phyloP scores from a whole-genome alignment of 306 rosid genomes.

The Dalbergia cochinchinensis region DNA sequence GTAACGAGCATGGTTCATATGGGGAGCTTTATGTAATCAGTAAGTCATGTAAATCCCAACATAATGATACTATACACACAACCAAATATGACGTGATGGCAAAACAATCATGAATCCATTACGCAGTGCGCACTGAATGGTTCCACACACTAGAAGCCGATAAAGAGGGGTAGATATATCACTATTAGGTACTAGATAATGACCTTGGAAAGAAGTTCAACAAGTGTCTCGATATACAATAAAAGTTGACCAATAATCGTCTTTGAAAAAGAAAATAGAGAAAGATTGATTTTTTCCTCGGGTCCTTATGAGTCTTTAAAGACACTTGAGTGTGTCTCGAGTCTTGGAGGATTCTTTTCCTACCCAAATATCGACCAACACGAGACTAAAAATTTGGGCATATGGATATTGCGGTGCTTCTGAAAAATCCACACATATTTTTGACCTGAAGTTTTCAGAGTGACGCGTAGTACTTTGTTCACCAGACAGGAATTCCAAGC shows the following conservation, averaged over 20 bases:
- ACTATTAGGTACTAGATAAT: neutral
- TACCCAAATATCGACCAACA: slow-evolving; percentile 6
- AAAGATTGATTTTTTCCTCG: neutral
- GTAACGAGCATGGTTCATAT: neutral
- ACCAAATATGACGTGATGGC: slow-evolving; percentile 22
- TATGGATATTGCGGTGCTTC: neutral
- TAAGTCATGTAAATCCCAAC: slow-evolving; percentile 5
- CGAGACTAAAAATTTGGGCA: neutral
- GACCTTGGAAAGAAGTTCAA: slow-evolving; percentile 31
- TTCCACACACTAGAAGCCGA: slow-evolving; percentile 18
- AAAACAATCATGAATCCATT: slow-evolving; percentile 18
- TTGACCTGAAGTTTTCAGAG: neutral
- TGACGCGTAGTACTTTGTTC: neutral
- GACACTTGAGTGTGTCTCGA: neutral
- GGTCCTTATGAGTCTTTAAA: neutral
- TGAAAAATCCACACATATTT: slow-evolving; percentile 17
- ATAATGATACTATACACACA: slow-evolving; percentile 10
- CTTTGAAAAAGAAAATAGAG: neutral
- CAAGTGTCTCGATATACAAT: neutral
- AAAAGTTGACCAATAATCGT: neutral
- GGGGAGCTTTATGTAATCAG: slow-evolving; percentile 27
- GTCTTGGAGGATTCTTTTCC: neutral
- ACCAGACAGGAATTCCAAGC: neutral
- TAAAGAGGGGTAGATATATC: slow-evolving; percentile 18
- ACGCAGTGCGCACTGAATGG: slow-evolving; percentile 6